Evolutionary conservation across 2,329 filamentous ascomycete genomes (phyloP), one percentile per base, ranked within the genome.

Genomic region (Raffaelea ambrosiae): DNA sequence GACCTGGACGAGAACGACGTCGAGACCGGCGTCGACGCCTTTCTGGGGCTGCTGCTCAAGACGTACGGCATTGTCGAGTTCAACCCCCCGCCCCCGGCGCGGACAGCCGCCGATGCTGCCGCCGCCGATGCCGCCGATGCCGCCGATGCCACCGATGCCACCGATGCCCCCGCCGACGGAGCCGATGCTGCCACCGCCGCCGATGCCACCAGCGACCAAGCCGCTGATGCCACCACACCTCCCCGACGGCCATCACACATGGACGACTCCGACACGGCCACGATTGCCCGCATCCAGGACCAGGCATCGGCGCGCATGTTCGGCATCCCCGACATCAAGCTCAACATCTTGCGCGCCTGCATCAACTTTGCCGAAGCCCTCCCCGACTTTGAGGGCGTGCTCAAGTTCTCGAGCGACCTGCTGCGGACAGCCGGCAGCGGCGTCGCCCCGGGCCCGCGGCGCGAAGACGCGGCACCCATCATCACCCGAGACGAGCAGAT

Each of bases 341-440:
- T 94, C 46, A 88, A 95, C 61, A 81, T 97, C 45, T 71, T 97
- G 11, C 80, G 87, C 54, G 83, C 86, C n/a, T 95, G 91, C 59
- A 88, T 95, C 58, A 89, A 89, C 63, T 86, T 97, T 52, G 95
- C 87, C 47, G 93, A 98, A 68, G 91, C 93, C 1, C 70, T 97
- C 47, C 90, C 91, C 2, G 90, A 97, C 63, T 93, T 95, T 57
- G 76, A 84, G 43, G 91, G 91, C 5, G 88, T 96, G n/a, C 69
- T 97, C 20, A 82, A 81, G 51, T 94, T 90, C 61, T 95, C 89
- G 1, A 84, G 88, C 54, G 82, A 94, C 57, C 70, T 97, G 21
- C 70, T 98, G 51, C 81, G 88, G 44, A 87, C 86, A 13, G 86
- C 87, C 43, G 89, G 90, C 26, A 86, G 84, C 41, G 85, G 87